Conservation (phyloP, 352 stramenopile species). For the Pythium scleroteichum region DNA sequence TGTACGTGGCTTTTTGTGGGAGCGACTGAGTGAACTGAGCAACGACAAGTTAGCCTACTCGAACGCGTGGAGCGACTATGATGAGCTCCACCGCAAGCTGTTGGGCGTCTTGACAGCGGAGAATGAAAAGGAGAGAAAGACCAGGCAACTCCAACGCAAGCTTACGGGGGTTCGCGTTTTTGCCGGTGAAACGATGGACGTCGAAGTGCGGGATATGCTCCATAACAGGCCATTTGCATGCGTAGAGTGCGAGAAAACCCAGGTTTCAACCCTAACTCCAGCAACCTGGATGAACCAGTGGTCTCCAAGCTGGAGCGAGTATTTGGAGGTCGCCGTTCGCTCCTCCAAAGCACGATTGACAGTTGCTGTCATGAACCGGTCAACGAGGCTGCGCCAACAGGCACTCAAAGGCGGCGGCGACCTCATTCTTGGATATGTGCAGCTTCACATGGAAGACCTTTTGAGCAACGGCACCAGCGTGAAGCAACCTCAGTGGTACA, state of each 20-base stretch:
- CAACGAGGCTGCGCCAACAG: slow-evolving; percentile 10
- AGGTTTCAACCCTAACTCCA: slow-evolving; percentile 27
- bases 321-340: slow-evolving; percentile 48
- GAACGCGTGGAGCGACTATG: slow-evolving; percentile 45
- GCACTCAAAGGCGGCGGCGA: slow-evolving; percentile 22
- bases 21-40: slow-evolving; percentile 3
- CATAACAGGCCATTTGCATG: slow-evolving; percentile 49
- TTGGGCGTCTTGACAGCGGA: slow-evolving; percentile 30
- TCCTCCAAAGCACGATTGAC: slow-evolving; percentile 40
- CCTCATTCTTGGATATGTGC: slow-evolving; percentile 40
- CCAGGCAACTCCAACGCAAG: slow-evolving; percentile 6
- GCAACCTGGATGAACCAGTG: slow-evolving; percentile 58
- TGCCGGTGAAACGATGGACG: slow-evolving; percentile 42
- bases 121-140: slow-evolving; percentile 6
- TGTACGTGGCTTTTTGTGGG: slow-evolving; percentile 22
- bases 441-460: slow-evolving; percentile 43
- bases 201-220: slow-evolving; percentile 44
- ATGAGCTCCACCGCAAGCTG: slow-evolving; percentile 43
- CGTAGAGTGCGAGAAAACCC: slow-evolving; percentile 45
- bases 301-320: slow-evolving; percentile 62
- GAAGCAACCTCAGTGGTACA: slow-evolving; percentile 17
- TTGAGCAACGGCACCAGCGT: slow-evolving; percentile 13
- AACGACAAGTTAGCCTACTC: slow-evolving; percentile 21
- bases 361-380: slow-evolving; percentile 49
- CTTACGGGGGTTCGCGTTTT: slow-evolving; percentile 45